Percentiles rank a stretch among this genome's conserved stretches.
These are phyloP conservation scores for Crucihimalaya himalaica DNA, from an alignment of 345 rosid genomes.

Conservation along the genomic window DNA sequence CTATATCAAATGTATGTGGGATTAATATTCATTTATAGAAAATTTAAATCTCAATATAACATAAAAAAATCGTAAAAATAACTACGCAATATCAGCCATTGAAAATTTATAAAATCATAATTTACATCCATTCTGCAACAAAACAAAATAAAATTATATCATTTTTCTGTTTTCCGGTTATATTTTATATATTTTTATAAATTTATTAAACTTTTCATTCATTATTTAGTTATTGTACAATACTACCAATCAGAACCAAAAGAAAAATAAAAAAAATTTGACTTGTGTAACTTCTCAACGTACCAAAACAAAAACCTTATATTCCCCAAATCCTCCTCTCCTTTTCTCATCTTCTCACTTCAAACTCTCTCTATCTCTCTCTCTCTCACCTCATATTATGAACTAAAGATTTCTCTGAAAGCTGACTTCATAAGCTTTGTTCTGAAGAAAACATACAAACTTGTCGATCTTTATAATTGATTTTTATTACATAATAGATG, in stretches of 20 bases:
- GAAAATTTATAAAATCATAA: not conserved
- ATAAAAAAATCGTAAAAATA: no score
- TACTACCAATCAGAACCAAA: not conserved
- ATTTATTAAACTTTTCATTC: not conserved
- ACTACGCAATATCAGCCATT: not conserved
- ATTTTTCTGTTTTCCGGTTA: not conserved
- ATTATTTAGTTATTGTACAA: not conserved
- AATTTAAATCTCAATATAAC: not conserved
- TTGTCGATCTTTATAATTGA: slow-evolving; percentile 7
- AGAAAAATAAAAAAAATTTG: not conserved
- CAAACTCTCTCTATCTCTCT: slow-evolving; percentile 28
- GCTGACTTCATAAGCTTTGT: slow-evolving; percentile 27
- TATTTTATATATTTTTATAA: not conserved
- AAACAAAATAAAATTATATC: not conserved
- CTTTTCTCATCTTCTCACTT: slow-evolving; percentile 45
- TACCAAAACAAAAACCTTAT: slow-evolving; percentile 36
- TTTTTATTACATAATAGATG: slow-evolving; percentile 43
- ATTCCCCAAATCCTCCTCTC: slow-evolving; percentile 44
- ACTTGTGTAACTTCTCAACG: slow-evolving; percentile 34
- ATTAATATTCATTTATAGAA: not conserved
- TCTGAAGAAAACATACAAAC: slow-evolving; percentile 20
- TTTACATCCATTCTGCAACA: not conserved
- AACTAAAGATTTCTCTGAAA: slow-evolving; percentile 32
- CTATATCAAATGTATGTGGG: not conserved
- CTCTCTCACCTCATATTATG: slow-evolving; percentile 28